Evolutionary conservation across 441 rosid species (phyloP).

Genomic region (Erodium texanum): DNA sequence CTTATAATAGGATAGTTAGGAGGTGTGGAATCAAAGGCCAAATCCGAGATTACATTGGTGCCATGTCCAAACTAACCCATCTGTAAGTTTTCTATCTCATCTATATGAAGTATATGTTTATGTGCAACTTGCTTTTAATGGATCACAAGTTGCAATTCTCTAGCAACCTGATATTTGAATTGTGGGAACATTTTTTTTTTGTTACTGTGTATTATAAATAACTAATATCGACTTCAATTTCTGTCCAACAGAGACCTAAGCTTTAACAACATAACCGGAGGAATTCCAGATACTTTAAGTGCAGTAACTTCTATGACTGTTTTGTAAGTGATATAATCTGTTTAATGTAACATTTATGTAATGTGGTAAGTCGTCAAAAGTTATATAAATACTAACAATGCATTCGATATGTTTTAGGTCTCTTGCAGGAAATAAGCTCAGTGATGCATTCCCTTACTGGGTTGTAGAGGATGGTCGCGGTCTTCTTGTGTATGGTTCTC

Average conservation of each 20-base stretch:
- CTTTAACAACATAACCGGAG: not conserved
- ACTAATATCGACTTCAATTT: not conserved
- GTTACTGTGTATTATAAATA: not conserved
- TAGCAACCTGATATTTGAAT: not conserved
- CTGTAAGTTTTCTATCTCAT: not conserved
- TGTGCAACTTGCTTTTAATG: too few species aligned
- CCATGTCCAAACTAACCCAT: not conserved
- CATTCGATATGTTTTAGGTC: not conserved
- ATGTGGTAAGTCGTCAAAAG: not conserved
- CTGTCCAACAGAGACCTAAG: slow-evolving; percentile 1
- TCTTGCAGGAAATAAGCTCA: slow-evolving; percentile 3
- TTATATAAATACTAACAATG: not conserved
- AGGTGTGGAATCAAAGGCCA: not conserved
- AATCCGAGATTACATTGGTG: not conserved
- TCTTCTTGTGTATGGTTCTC: not conserved
- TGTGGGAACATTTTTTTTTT: not conserved
- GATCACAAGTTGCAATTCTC: too few species aligned
- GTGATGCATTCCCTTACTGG: not conserved
- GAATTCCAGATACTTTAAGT: not conserved
- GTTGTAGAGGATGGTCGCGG: not conserved
- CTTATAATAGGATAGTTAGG: not conserved
- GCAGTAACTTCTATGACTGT: not conserved
- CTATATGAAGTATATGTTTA: too few species aligned
- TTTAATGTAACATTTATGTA: not conserved
- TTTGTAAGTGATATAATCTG: not conserved